A percentile compares a stretch with the other conserved stretches of the same genome.
These are phyloP conservation scores for Microsporum canis DNA, from an alignment of 2,329 filamentous ascomycete species.

Conservation along the genomic window DNA sequence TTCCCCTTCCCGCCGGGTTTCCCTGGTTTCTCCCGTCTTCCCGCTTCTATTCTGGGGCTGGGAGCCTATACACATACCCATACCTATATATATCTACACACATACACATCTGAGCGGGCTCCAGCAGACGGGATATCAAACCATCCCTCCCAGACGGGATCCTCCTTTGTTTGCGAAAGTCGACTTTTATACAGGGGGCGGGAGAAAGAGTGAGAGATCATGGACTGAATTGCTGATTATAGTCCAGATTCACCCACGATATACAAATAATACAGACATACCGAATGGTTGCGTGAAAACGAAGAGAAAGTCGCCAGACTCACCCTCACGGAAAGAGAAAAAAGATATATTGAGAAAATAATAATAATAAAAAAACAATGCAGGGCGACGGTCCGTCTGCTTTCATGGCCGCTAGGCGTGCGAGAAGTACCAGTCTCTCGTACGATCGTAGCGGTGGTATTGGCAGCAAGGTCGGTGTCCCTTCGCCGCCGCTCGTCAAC, in stretches of 20 bases:
- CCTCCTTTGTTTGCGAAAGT: neutral
- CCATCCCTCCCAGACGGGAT: neutral
- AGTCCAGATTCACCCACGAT: neutral
- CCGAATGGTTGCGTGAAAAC: conserved; percentile 2
- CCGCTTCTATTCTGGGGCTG: neutral
- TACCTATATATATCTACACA: no score
- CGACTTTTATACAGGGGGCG: neutral
- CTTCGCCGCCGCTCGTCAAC: conserved; percentile 58
- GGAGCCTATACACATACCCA: no score
- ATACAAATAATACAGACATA: neutral
- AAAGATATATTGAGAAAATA: neutral
- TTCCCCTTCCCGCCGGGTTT: neutral
- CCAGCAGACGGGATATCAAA: neutral
- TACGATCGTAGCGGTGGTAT: conserved; percentile 25
- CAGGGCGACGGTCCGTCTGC: conserved; percentile 8
- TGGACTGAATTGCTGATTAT: neutral
- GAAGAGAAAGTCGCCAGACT: neutral
- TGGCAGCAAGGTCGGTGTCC: conserved; percentile 28
- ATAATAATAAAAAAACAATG: conserved; percentile 3
- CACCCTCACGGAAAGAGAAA: neutral
- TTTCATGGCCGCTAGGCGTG: conserved; percentile 8
- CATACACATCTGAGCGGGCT: no score
- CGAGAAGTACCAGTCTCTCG: conserved; percentile 31
- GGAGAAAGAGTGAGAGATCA: no score
- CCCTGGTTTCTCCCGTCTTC: neutral